Evolutionary conservation across 2,329 filamentous ascomycete species (phyloP).

Genomic region (Diplocarpon rosae): DNA sequence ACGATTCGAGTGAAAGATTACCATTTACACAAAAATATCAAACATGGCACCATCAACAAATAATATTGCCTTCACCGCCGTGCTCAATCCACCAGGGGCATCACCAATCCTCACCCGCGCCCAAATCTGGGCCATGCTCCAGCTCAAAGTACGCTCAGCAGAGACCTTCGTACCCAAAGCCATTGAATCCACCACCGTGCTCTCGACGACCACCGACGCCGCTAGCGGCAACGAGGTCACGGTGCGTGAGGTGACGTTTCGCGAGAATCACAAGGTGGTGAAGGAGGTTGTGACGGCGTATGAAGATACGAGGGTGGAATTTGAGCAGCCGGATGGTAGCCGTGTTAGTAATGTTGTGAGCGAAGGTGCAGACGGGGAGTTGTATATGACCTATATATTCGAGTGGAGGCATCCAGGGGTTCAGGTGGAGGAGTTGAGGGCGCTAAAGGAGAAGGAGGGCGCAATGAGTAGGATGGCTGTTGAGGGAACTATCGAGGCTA

Average conservation of each 20-base stretch:
- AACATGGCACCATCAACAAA: slow-evolving; percentile 5
- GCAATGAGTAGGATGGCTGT: slow-evolving; percentile 8
- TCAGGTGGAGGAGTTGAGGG: slow-evolving; percentile 5
- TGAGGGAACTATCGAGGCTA: slow-evolving; percentile 6
- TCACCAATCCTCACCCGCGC: slow-evolving; percentile 23
- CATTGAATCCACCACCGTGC: slow-evolving; percentile 16
- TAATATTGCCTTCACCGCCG: slow-evolving; percentile 8
- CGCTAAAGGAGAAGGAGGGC: slow-evolving; percentile 6
- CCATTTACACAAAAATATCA: not conserved
- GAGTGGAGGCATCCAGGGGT: slow-evolving; percentile 25
- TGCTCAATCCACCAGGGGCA: slow-evolving; percentile 28
- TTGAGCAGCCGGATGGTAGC: slow-evolving; percentile 15
- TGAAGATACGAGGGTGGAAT: slow-evolving; percentile 22
- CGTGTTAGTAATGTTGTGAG: slow-evolving; percentile 27
- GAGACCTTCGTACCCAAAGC: slow-evolving; percentile 24
- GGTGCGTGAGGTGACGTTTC: slow-evolving; percentile 22
- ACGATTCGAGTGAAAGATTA: too few species aligned
- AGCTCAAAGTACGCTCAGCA: slow-evolving; percentile 22
- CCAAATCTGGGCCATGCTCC: slow-evolving; percentile 29
- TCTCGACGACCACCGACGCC: not conserved
- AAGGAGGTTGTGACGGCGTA: slow-evolving; percentile 20
- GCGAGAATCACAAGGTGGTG: slow-evolving; percentile 16
- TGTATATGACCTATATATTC: slow-evolving; percentile 33
- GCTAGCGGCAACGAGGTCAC: slow-evolving; percentile 14
- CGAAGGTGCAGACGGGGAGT: slow-evolving; percentile 25